Evolutionary conservation across 192 early-diverging fungal species (phyloP), one percentile per base, ranked within the genome.

Genomic region (Chytriomyces hyalinus): DNA sequence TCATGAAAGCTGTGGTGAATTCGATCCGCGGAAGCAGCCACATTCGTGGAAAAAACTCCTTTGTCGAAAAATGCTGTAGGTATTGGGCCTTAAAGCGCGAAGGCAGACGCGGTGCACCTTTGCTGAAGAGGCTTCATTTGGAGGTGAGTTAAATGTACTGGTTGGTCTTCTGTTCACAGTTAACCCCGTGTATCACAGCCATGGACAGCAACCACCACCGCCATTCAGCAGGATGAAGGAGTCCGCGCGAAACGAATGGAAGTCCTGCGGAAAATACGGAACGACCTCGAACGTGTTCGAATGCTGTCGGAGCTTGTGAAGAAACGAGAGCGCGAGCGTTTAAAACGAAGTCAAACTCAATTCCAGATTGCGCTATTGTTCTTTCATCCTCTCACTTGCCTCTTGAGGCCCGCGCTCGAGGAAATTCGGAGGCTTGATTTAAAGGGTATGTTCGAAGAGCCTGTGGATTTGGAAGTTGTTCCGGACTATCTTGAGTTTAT

Each of bases 1-100:
- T 95, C 26, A 78, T 88, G 57, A 77, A 84, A 6, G 84, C 85
- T 5, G 81, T 93, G 8, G 20, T 84, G 7, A 13, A 70, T 79
- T 26, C 68, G 28, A 43, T 70, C 46, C 62, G 51, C 24, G 50
- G 72, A 17, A 59, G 72, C 20, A 63, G 60, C 36, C 67, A 78
- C 24, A 78, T 84, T 76, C 80, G 81, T 9, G 87, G 88, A 51
- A 87, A 85, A 48, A 77, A 80, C 6, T 83, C 89, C 10, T 85
- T 94, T 43, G 71, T 95, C n/a, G 82, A 87, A 26, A 82, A 78
- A 22, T 89, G 97, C 45, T 93, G 93, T 71, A 89, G 91, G 78
- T 99, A 97, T 83, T 99, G 98, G 98, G 90, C 96, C 3, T 85
- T 98, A 9, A 99, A 99, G 80, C 89, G 96, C 44, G 91, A 92